Evolutionary conservation across 495 filamentous ascomycete species (phyloP), one percentile per base, ranked within the genome.

Genomic region (Trichodelitschia bisporula): DNA sequence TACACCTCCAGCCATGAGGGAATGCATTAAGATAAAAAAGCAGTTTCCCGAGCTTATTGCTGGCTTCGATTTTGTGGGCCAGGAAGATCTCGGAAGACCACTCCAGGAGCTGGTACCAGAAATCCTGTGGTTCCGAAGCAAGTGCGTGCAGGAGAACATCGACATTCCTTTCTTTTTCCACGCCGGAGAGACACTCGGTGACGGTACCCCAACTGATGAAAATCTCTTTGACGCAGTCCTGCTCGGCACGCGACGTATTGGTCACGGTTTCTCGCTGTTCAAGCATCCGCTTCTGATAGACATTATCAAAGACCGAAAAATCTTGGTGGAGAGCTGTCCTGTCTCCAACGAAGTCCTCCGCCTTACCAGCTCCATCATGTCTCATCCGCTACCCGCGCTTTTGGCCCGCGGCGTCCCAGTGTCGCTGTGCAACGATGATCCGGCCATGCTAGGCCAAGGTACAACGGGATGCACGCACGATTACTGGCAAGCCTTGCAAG

Each of bases 121-220:
- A 31, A 51, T 95, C 1, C 80, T 93, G 42, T 92, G 77, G 77
- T 93, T 95, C 57, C 68, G 68, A 20, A 84, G 84, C 43, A 62
- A 65, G 30, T 93, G 83, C 45, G 61, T 62, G 8, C 63, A 76
- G 41, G 69, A 79, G 44, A 68, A 60, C 4, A 60, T 91, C 18
- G 66, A 86, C 15, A 72, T 97, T n/a, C 86, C 86, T 2, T 89
- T 91, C 52, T 86, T 84, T 56, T 83, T 97, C 49, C 82, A 90
- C 42, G 86, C 83, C 2, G 86, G 83, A 18, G 80, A 90, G 46
- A 71, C 61, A 23, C 62, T 83, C 0, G 77, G 77, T 11, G 72
- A 82, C 38, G 80, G 77, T 10, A 69, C 65, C 40, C 56, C 54
- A 15, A 66, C 71, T 0, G 80, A 92, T 36, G 57, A 77, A 37